Conservation (phyloP, 257 asterid genomes). For the Solanum paucissectum region DNA sequence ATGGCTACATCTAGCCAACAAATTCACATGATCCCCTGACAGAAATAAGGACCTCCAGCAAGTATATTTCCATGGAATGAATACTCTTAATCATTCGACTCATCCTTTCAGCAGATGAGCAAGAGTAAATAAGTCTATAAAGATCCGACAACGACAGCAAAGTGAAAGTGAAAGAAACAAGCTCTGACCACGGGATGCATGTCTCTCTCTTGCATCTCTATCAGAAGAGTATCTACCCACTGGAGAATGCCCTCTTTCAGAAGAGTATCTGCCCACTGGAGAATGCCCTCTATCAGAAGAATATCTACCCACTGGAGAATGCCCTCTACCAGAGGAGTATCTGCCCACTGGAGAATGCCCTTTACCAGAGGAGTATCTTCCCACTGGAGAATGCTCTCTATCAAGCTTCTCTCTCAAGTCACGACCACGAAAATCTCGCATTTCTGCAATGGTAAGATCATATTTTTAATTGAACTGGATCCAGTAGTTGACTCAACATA, state of each 20-base stretch:
- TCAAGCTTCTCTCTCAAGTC: constrained; percentile 85
- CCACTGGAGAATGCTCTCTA: constrained; percentile 56
- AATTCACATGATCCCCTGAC: neutral
- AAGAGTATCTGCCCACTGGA: constrained; percentile 44
- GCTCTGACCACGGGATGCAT: constrained; percentile 57
- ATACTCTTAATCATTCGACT: neutral
- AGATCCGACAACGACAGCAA: neutral
- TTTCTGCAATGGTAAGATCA: constrained; percentile 37
- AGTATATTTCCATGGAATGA: neutral
- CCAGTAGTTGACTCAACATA: constrained; percentile 1
- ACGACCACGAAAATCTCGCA: constrained; percentile 48
- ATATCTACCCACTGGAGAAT: constrained; percentile 49
- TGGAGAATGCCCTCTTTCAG: constrained; percentile 56
- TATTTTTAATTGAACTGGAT: neutral
- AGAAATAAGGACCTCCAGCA: neutral
- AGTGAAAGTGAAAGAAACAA: constrained; percentile 1
- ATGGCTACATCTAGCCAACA: neutral
- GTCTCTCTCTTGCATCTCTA: constrained; percentile 46
- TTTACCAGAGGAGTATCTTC: constrained; percentile 27
- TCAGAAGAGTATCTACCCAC: constrained; percentile 27
- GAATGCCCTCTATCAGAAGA: constrained; percentile 51
- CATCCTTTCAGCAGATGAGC: neutral
- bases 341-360: constrained; percentile 56
- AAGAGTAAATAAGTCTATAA: neutral
- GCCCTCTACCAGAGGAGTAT: constrained; percentile 40